Evolutionary conservation across 2,329 filamentous ascomycete genomes (phyloP), one percentile per base, ranked within the genome.

Genomic region (Diplodia seriata): DNA sequence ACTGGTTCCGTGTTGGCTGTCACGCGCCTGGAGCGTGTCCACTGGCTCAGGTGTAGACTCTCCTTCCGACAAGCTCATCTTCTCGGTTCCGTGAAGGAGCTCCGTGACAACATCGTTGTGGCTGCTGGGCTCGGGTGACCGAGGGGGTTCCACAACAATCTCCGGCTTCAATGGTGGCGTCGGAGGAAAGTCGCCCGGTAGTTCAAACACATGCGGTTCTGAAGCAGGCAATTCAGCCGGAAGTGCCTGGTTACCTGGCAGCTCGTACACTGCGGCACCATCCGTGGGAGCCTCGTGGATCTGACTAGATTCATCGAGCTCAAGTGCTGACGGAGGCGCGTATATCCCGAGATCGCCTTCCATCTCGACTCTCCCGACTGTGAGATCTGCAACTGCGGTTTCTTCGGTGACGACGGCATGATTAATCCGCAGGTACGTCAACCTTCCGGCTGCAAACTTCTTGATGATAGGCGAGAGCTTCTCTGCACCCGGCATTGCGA

Each of bases 401-500:
- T 83, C 80, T 68, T 83, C 77, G 0, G 85, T 88, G 43, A 87
- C 75, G 18, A 89, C 72, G 36, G 81, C 77, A 76, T 88, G 85
- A 68, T 88, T 84, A 31, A 86, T 79, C 50, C 86, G 81, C 12
- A 89, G 73, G 72, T 86, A 87, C 2, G 80, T 84, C 71, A 89
- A 68, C 31, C 78, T 81, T 1, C 83, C 77, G 8, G 81, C 79
- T 9, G 83, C 84, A 69, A 77, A 76, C 23, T 81, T 78, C 8
- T 80, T 80, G 29, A 89, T 72, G 1, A 85, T 73, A 1, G 85
- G 84, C 23, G 84, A 82, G 5, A 89, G 77, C 71, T 86, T 87
- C 69, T 86, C 85, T 2, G 83, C 81, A 4, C 85, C 84, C 4
- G 84, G 84, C 64, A 83, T 69, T 20, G 64, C 71, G 36, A 78